Conservation (phyloP, 2,329 filamentous ascomycete genomes). For the Botrytis porri region DNA sequence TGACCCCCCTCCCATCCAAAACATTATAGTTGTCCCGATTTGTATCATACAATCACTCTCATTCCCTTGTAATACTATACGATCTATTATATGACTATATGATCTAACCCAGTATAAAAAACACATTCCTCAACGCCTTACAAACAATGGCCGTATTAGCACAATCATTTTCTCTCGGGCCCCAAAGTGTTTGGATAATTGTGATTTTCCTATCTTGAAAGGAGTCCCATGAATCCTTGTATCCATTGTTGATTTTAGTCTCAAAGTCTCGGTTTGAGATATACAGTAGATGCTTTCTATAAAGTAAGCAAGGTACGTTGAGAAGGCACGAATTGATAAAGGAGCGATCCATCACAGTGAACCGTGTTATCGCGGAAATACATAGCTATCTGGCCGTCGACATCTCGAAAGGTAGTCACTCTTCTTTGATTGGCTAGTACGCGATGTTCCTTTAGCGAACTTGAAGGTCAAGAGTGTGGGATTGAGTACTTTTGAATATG, state of each 20-base stretch:
- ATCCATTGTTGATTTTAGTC: neutral
- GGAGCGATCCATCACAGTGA: neutral
- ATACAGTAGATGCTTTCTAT: rapidly evolving
- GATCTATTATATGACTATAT: neutral
- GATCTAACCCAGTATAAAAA: too few species aligned
- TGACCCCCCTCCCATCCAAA: neutral
- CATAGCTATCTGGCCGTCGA: neutral
- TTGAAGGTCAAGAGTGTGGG: neutral
- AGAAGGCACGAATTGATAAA: neutral
- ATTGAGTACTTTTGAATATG: neutral
- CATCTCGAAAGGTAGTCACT: neutral
- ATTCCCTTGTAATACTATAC: too few species aligned
- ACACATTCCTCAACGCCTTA: too few species aligned
- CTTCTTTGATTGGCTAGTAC: neutral
- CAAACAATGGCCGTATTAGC: rapidly evolving
- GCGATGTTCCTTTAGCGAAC: neutral
- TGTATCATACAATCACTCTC: neutral
- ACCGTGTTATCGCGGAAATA: neutral
- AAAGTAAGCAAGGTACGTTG: neutral
- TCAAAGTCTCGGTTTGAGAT: neutral
- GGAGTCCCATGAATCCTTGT: neutral
- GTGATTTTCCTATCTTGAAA: neutral
- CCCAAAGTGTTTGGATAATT: neutral
- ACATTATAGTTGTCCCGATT: rapidly evolving
- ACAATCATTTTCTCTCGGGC: neutral